These are phyloP conservation scores for Stephanodiscus minutulus DNA, from an alignment of 108 stramenopile genomes.

Conservation along the genomic window DNA sequence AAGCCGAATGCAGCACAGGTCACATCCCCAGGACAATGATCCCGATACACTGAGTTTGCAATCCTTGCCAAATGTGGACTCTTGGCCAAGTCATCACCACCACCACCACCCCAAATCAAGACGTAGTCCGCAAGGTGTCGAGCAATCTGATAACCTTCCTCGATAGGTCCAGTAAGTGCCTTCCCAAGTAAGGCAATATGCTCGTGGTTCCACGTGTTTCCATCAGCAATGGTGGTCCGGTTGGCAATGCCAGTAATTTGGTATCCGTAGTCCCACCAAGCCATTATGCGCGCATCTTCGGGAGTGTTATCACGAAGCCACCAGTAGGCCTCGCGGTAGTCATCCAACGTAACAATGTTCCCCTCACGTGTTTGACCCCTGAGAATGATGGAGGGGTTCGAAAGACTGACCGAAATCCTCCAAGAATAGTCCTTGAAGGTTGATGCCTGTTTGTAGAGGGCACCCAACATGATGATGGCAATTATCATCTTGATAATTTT, in stretches of 20 bases:
- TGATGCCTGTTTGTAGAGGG: slow-evolving; percentile 57
- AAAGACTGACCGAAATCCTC: slow-evolving; percentile 64
- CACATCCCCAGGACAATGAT: slow-evolving; percentile 89
- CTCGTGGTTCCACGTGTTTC: slow-evolving; percentile 99
- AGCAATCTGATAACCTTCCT: slow-evolving; percentile 94
- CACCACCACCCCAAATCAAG: slow-evolving; percentile 93
- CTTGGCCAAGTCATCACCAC: slow-evolving; percentile 98
- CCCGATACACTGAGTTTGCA: slow-evolving; percentile 91
- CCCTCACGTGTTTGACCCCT: slow-evolving; percentile 75
- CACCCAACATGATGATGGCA: slow-evolving; percentile 51
- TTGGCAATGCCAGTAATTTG: slow-evolving; percentile 96
- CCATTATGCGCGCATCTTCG: slow-evolving; percentile 95
- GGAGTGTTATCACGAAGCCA: slow-evolving; percentile 98
- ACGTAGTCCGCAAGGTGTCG: slow-evolving; percentile 97
- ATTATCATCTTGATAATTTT: slow-evolving; percentile 63
- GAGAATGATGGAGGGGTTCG: slow-evolving; percentile 91
- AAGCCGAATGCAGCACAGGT: slow-evolving; percentile 81
- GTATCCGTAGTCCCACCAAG: slow-evolving; percentile 98
- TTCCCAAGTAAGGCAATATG: slow-evolving; percentile 97
- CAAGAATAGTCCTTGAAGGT: slow-evolving; percentile 76
- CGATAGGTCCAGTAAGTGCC: slow-evolving; percentile 87
- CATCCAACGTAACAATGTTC: slow-evolving; percentile 80
- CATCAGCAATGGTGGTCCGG: slow-evolving; percentile 98
- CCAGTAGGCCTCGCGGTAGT: slow-evolving; percentile 98
- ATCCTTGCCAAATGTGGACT: slow-evolving; percentile 95